These are phyloP conservation scores for Carex pumila DNA, from an alignment of 176 grass and related monocot species.

Conservation along the genomic window DNA sequence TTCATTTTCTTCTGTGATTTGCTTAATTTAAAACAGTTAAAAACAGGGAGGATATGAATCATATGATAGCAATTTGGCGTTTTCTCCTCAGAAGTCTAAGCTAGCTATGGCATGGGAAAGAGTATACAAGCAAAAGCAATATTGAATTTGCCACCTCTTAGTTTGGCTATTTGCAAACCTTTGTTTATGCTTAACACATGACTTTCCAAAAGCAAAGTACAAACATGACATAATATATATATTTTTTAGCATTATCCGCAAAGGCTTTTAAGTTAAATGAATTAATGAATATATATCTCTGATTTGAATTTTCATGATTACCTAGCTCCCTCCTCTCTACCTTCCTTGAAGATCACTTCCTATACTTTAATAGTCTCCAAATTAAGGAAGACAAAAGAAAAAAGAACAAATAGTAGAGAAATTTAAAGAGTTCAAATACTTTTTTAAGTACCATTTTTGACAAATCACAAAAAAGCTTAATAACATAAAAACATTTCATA, in stretches of 20 bases:
- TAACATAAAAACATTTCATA: too few species aligned
- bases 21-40: not conserved
- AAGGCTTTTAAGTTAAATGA: not conserved
- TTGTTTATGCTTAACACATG: not conserved
- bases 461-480: too few species aligned
- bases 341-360: constrained; percentile 5
- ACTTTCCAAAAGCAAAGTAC: constrained; percentile 12
- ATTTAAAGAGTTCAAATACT: too few species aligned
- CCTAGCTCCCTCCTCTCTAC: not conserved
- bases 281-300: not conserved
- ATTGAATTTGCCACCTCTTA: not conserved
- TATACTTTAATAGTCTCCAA: not conserved
- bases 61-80: not conserved
- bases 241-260: not conserved
- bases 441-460: too few species aligned
- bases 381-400: not conserved
- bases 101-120: not conserved
- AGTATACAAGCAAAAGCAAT: not conserved
- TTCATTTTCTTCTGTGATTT: too few species aligned
- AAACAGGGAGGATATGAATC: not conserved
- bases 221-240: not conserved
- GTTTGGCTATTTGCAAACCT: not conserved
- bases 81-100: not conserved
- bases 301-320: not conserved
- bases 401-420: not conserved